Evolutionary conservation across 2,329 filamentous ascomycete genomes (phyloP), one percentile per base, ranked within the genome.

Genomic region (Orbilia oligospora): DNA sequence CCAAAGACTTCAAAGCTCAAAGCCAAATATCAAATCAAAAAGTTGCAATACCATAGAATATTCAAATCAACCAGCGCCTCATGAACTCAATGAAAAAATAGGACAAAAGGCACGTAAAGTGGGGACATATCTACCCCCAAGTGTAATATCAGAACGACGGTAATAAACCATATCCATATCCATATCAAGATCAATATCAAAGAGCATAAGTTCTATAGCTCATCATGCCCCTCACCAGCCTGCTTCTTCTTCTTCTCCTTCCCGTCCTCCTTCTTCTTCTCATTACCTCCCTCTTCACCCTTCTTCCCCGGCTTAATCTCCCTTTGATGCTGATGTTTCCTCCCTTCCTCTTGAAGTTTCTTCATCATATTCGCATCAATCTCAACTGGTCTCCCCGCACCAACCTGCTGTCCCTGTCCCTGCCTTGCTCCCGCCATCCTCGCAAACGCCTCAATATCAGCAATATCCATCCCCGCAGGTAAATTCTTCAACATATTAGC

Each of bases 371-470:
- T 24, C 46, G 78, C 69, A 38, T 55, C 66, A 6, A 44, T 33
- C 65, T 67, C 73, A 41, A 81, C 65, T 51, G 44, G 69, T 41
- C 80, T 81, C 38, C 38, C 61, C 70, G 79, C 73, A 41, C 38
- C 10, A 41, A 14, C 38, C 79, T 80, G 80, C 80, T 80, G 80
- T 80, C 82, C 79, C 44, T 75, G 80, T 24, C 9, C 83, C 82
- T n/a, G n/a, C n/a, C n/a, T n/a, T n/a, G 16, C 83, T 83, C 8
- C 85, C 83, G 9, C 87, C 86, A 71, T 5, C 63, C 46, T 71
- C 61, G 67, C 92, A 76, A 97, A 86, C 82, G 90, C 92, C 93
- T 94, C 97, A 16, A 90, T 90, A 80, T 90, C 89, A 6, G 91
- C 90, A 1, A 90, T 89, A 0, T 93, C 92, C 48, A 92, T 83